Conservation (phyloP, 441 rosid species). For the Populus hybrid region DNA sequence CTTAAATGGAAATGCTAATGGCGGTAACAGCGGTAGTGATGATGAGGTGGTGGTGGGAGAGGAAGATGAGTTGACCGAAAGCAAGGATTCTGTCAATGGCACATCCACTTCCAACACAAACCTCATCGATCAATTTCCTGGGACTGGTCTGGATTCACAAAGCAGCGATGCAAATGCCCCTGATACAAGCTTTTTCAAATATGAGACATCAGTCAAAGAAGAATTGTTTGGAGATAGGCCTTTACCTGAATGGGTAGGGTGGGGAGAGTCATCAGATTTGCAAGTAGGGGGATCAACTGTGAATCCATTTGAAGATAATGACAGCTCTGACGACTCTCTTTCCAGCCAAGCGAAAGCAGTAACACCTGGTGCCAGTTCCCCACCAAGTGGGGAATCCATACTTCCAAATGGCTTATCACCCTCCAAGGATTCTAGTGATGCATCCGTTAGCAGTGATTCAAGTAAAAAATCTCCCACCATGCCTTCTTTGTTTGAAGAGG, state of each 20-base stretch:
- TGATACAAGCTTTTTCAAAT: conserved; percentile 48
- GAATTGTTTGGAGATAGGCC: conserved; percentile 56
- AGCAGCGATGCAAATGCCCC: conserved; percentile 29
- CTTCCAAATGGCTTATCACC: conserved; percentile 53
- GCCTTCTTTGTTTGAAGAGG: conserved; percentile 84
- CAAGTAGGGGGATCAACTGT: conserved; percentile 51
- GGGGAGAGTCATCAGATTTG: conserved; percentile 62
- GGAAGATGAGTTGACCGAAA: conserved; percentile 66
- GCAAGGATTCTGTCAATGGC: conserved; percentile 42
- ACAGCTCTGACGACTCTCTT: conserved; percentile 31
- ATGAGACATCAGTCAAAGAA: conserved; percentile 49
- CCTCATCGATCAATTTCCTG: conserved; percentile 32
- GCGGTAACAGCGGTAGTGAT: background rate
- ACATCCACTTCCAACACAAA: conserved; percentile 58
- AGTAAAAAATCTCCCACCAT: conserved; percentile 45
- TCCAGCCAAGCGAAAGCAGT: conserved; percentile 33
- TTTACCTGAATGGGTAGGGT: conserved; percentile 83
- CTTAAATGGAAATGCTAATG: background rate
- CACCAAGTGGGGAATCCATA: conserved; percentile 35
- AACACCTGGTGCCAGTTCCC: conserved; percentile 32
- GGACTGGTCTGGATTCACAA: conserved; percentile 23
- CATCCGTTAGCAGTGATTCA: conserved; percentile 34
- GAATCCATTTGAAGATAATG: conserved; percentile 63
- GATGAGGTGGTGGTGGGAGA: conserved; percentile 88
- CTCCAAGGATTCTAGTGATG: conserved; percentile 34